These are phyloP conservation scores for Entomortierella chlamydospora DNA, from an alignment of 192 early-diverging fungal species.

Conservation along the genomic window DNA sequence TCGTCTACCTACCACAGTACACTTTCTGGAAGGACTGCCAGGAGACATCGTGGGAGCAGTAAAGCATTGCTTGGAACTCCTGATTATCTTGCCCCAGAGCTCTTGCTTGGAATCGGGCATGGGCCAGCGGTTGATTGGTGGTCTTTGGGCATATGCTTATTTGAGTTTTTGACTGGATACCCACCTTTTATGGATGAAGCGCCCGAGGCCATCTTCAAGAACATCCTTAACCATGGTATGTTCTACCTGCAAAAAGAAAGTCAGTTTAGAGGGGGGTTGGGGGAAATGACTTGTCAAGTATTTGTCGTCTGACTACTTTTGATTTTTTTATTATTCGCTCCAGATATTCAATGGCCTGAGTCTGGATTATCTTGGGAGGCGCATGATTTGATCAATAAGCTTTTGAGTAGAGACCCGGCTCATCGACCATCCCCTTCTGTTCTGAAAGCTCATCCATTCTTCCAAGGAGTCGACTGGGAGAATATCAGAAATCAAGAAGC, in stretches of 20 bases:
- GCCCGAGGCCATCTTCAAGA: conserved; percentile 87
- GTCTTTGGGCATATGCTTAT: conserved; percentile 92
- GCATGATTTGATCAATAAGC: conserved; percentile 75
- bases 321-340: conserved; percentile 2
- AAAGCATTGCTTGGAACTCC: conserved; percentile 86
- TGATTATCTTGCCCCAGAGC: conserved; percentile 94
- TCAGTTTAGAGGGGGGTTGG: too few relatives aligned
- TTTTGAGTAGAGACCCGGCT: conserved; percentile 80
- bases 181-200: conserved; percentile 92
- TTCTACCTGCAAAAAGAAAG: background rate
- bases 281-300: background rate
- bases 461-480: conserved; percentile 80
- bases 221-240: conserved; percentile 81
- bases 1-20: conserved; percentile 9
- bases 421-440: conserved; percentile 72
- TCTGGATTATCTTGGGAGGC: conserved; percentile 71
- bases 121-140: conserved; percentile 95
- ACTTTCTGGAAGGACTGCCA: conserved; percentile 14
- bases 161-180: conserved; percentile 89
- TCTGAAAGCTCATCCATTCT: conserved; percentile 80
- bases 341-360: conserved; percentile 78
- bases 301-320: background rate
- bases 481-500: conserved; percentile 80
- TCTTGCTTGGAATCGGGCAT: conserved; percentile 88
- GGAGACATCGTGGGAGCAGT: conserved; percentile 53